These are phyloP conservation scores for Thermochaetoides thermophila DNA, from an alignment of 495 filamentous ascomycete species.

Conservation along the genomic window DNA sequence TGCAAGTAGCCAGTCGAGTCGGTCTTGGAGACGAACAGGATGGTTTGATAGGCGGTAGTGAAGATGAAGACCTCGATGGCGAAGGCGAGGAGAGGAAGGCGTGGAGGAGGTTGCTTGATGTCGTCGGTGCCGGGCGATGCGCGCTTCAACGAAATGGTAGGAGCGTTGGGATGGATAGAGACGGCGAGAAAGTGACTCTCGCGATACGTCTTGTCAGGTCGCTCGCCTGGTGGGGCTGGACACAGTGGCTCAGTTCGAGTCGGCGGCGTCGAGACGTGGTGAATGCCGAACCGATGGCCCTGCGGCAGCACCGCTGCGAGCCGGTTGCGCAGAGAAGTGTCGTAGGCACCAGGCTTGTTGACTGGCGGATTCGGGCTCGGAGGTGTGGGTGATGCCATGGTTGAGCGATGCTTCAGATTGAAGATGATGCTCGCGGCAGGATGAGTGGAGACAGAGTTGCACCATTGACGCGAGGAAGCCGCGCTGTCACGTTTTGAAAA, in stretches of 20 bases:
- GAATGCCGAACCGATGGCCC: constrained; percentile 51
- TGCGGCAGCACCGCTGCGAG: constrained; percentile 61
- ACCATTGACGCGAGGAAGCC: no score
- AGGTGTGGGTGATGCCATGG: constrained; percentile 10
- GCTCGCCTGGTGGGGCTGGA: constrained; percentile 54
- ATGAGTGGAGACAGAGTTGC: no score
- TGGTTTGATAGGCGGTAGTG: constrained; percentile 63
- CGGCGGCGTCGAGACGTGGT: constrained; percentile 82
- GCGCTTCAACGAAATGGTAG: constrained; percentile 8
- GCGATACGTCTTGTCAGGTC: constrained; percentile 61
- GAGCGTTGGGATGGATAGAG: constrained; percentile 34
- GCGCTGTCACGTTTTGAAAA: no score
- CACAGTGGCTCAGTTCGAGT: constrained; percentile 57
- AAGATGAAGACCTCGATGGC: constrained; percentile 49
- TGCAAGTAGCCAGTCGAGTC: constrained; percentile 85
- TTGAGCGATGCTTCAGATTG: no score
- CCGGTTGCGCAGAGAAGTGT: constrained; percentile 24
- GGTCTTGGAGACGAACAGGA: constrained; percentile 89
- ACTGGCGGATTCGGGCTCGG: constrained; percentile 5
- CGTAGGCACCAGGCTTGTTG: constrained; percentile 1
- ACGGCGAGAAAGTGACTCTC: constrained; percentile 77
- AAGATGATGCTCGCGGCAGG: no score
- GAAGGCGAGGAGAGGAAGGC: constrained; percentile 26
- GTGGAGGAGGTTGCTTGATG: constrained; percentile 6
- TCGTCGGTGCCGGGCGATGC: constrained; percentile 17